Percentiles rank a stretch among this genome's conserved stretches.
Conservation (phyloP, 768 basidiomycete genomes). For the Lactifluus pinguis region DNA sequence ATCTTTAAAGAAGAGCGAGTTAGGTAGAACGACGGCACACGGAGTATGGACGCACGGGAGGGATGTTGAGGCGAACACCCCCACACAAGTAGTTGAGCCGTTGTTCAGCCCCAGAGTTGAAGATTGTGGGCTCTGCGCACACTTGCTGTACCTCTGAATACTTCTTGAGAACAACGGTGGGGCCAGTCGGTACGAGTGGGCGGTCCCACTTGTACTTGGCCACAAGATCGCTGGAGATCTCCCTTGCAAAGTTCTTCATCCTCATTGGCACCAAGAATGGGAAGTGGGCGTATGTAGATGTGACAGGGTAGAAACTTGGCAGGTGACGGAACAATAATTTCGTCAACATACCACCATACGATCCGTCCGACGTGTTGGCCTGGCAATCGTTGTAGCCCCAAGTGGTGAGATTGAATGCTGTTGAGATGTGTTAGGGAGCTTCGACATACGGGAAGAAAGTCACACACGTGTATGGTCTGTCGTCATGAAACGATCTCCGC, state of each 20-base stretch:
- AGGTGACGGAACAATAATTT: constrained; percentile 65
- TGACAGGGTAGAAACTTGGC: constrained; percentile 56
- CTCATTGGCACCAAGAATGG: constrained; percentile 60
- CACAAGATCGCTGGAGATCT: constrained; percentile 26
- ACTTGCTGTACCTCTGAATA: constrained; percentile 1
- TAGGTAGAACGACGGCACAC: background rate
- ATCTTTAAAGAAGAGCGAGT: constrained; percentile 1
- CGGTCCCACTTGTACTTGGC: constrained; percentile 52
- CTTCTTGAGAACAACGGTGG: background rate
- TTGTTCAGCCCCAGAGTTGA: background rate
- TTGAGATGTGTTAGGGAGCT: background rate
- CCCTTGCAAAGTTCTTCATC: constrained; percentile 35
- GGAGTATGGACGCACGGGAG: background rate
- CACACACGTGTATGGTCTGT: constrained; percentile 65
- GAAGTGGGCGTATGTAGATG: constrained; percentile 69
- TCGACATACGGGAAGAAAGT: background rate
- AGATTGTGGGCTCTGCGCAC: background rate
- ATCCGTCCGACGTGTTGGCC: constrained; percentile 54
- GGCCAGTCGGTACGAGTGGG: constrained; percentile 27
- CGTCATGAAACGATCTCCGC: constrained; percentile 76
- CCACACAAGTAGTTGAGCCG: constrained; percentile 4
- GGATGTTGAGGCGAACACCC: constrained; percentile 3
- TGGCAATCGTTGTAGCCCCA: constrained; percentile 76
- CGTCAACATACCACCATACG: constrained; percentile 66
- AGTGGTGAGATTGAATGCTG: constrained; percentile 64